Base-by-base conservation (phyloP, 352 stramenopile genomes). In the Globisporangium alternatum region DNA sequence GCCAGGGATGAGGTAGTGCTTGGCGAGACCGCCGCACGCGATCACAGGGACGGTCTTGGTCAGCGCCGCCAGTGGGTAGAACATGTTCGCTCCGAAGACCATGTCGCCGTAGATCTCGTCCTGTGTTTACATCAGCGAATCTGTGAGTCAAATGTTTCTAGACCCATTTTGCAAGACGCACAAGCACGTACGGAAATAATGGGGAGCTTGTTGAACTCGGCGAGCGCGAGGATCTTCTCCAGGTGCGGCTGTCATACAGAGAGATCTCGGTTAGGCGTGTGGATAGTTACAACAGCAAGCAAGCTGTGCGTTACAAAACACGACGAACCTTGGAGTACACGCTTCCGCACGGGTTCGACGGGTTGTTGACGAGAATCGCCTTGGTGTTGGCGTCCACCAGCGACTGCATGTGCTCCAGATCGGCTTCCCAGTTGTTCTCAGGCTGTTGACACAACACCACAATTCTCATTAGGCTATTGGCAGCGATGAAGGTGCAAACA, bases 351-450 rank as follows among this genome's bases (percentile, higher is more conserved):
- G 96, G 92, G 77, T 98, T 99, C 19, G 72, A 92, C 74, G 66
- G 97, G 78, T 99, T 99, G 74, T 98, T 98, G 22, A 99, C 71
- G 9, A 99, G 61, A 53, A 99, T 98, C 12, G 90, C 79, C 61
- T 86, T 90, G n/a, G 88, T 97, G 54, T 86, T 86, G 25, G 80
- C 76, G 58, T 95, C 79, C 31, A 98, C 75, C 7, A 96, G 72
- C 4, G 80, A 83, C 71, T 98, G 81, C 57, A 99, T 88, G 51
- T 97, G 83, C 54, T 93, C 80, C 30, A 98, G 66, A 67, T 99
- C 95, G 30, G 82, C 89, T 55, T 98, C 89, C 96, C 96, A 99
- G 63, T 94, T 89, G 51, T 86, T 80, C 37, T 96, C 76, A 3
- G 93, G 90, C 78, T 81, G 86, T 37, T 2, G 17, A 44, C 7